These are phyloP conservation scores for Vitis hybrid DNA, from an alignment of 177 flowering plant species.

Conservation along the genomic window DNA sequence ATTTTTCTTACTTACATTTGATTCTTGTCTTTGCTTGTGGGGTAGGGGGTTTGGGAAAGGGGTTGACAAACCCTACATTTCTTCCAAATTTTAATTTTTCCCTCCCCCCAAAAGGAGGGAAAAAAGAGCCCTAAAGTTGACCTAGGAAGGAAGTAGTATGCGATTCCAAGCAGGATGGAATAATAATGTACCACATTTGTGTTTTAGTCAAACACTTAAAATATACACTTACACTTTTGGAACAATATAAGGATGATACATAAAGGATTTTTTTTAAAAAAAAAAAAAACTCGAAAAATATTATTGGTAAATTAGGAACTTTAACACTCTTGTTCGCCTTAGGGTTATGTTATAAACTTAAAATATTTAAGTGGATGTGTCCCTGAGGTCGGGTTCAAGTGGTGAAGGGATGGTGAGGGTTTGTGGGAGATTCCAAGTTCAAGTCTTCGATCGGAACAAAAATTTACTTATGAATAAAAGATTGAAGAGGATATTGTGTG, in stretches of 20 bases:
- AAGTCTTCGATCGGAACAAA: too few species aligned
- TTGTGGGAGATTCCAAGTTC: too few species aligned
- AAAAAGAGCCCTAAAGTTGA: constrained; percentile 16
- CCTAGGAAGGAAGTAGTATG: constrained; percentile 17
- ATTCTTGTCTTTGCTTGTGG: constrained; percentile 25
- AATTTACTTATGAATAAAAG: too few species aligned
- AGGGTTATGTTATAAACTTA: too few species aligned
- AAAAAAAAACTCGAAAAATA: too few species aligned
- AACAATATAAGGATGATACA: neutral
- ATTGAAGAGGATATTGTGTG: too few species aligned
- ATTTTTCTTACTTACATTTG: constrained; percentile 7
- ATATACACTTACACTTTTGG: constrained; percentile 4
- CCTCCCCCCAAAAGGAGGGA: constrained; percentile 16
- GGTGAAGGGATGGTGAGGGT: too few species aligned
- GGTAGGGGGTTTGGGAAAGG: constrained; percentile 18
- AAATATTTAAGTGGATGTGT: too few species aligned
- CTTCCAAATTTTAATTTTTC: constrained; percentile 8
- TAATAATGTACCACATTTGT: neutral
- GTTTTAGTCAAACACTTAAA: constrained; percentile 16
- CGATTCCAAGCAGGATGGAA: neutral
- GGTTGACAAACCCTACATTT: constrained; percentile 34
- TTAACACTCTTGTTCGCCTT: too few species aligned
- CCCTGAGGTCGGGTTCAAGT: too few species aligned
- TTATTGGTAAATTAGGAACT: too few species aligned
- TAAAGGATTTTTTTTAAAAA: too few species aligned